phyloP scores from a whole-genome alignment of 164 flowering plant species.

The Nymphaea thermarum region DNA sequence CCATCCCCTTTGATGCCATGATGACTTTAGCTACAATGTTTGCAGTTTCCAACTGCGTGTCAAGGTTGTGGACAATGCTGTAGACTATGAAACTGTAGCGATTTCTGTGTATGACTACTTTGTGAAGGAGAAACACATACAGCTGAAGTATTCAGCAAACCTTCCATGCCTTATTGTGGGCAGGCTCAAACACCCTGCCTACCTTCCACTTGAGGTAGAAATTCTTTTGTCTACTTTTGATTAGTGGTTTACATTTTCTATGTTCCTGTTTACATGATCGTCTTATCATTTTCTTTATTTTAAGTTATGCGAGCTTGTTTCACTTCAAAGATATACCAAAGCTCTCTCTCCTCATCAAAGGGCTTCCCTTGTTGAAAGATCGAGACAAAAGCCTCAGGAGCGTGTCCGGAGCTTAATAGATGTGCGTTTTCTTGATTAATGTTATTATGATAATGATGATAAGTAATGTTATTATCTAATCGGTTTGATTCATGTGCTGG shows the following conservation, averaged over 20 bases:
- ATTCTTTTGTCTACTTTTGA: slow-evolving; percentile 47
- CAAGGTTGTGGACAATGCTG: slow-evolving; percentile 12
- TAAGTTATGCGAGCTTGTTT: slow-evolving; percentile 70
- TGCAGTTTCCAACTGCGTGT: slow-evolving; percentile 1
- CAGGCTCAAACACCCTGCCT: slow-evolving; percentile 51
- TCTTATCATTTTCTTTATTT: neutral
- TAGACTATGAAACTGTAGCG: slow-evolving; percentile 17
- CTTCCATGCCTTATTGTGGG: slow-evolving; percentile 66
- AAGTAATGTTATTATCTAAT: too few relatives aligned
- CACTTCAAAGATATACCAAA: slow-evolving; percentile 86
- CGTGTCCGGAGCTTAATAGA: slow-evolving; percentile 48
- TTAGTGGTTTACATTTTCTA: slow-evolving; percentile 57
- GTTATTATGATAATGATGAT: too few relatives aligned
- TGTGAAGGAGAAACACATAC: slow-evolving; percentile 23
- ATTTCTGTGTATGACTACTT: slow-evolving; percentile 58
- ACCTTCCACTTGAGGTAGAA: slow-evolving; percentile 43
- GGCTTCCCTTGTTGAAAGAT: slow-evolving; percentile 79
- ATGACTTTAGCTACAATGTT: neutral
- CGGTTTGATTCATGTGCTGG: too few relatives aligned
- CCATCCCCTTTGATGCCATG: neutral
- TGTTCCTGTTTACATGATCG: neutral
- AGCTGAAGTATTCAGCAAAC: slow-evolving; percentile 29
- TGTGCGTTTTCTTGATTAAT: slow-evolving; percentile 24
- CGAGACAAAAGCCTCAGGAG: slow-evolving; percentile 88
- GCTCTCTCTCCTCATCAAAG: slow-evolving; percentile 57